A percentile compares a stretch with the other conserved stretches of the same genome.
These are phyloP conservation scores for Heritiera fomes DNA, from an alignment of 345 rosid genomes.

Conservation along the genomic window DNA sequence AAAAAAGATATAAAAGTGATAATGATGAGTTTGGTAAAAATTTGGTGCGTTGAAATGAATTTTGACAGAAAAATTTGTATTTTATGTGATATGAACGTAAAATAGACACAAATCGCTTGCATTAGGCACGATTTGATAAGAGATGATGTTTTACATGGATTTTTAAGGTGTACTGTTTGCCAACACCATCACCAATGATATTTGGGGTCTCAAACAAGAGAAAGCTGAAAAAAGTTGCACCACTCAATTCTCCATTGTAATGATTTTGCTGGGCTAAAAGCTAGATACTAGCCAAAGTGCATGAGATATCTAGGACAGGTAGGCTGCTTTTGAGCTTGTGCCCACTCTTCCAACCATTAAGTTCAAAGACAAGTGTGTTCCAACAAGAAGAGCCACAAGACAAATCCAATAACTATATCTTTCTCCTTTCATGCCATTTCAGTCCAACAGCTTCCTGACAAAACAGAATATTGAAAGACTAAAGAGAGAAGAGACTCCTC, in stretches of 20 bases:
- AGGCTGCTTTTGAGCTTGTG: slow-evolving; percentile 10
- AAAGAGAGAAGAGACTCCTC: background rate
- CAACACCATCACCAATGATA: background rate
- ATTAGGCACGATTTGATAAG: background rate
- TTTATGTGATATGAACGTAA: too few relatives aligned
- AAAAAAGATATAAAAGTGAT: too few relatives aligned
- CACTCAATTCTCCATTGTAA: background rate
- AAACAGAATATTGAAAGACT: slow-evolving; percentile 20
- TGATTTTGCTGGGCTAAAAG: background rate
- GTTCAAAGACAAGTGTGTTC: background rate
- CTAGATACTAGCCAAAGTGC: background rate
- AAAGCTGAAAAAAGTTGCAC: slow-evolving; percentile 1
- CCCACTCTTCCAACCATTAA: slow-evolving; percentile 14
- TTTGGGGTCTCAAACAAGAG: background rate
- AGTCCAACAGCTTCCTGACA: slow-evolving; percentile 33
- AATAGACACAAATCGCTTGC: background rate
- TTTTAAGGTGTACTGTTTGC: background rate
- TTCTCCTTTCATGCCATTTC: slow-evolving; percentile 29
- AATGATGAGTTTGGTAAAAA: too few relatives aligned
- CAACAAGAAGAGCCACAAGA: background rate
- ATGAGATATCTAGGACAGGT: background rate
- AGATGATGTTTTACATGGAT: background rate
- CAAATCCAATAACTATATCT: slow-evolving; percentile 17
- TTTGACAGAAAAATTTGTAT: too few relatives aligned
- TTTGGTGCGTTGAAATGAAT: too few relatives aligned